Evolutionary conservation across 441 rosid species (phyloP).

Genomic region (Macaranga tanarius): DNA sequence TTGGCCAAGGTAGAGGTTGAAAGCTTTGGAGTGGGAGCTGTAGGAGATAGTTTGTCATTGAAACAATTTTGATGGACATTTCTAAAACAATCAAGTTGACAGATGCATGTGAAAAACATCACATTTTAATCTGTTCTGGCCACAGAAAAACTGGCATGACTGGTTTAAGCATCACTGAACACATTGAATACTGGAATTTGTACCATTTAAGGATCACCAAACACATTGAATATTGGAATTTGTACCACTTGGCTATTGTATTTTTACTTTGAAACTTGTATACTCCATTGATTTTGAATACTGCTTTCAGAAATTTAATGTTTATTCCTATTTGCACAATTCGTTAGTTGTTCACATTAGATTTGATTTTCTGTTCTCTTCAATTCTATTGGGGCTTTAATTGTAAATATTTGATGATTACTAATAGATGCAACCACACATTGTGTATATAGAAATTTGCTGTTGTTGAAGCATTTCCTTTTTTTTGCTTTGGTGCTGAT

Average conservation of each 20-base stretch:
- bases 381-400: not conserved
- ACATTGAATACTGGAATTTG: not conserved
- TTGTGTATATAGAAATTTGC: not conserved
- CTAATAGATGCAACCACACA: not conserved
- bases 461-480: not conserved
- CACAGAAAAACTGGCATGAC: not conserved
- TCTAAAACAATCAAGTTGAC: not conserved
- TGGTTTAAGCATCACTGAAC: not conserved
- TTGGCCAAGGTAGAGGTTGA: slow-evolving; percentile 19
- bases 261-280: not conserved
- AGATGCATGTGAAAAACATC: not conserved
- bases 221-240: not conserved
- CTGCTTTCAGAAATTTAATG: not conserved
- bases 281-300: not conserved
- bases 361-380: not conserved
- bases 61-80: slow-evolving; percentile 6
- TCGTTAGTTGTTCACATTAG: not conserved
- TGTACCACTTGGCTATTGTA: not conserved
- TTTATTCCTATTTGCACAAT: slow-evolving; percentile 4
- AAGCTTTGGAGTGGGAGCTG: not conserved
- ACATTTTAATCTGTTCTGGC: not conserved
- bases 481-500: not conserved
- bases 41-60: slow-evolving; percentile 6
- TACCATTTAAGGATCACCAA: not conserved
- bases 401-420: not conserved